Evolutionary conservation across 2,329 filamentous ascomycete species (phyloP).

Genomic region (Xylariaceae sp.): DNA sequence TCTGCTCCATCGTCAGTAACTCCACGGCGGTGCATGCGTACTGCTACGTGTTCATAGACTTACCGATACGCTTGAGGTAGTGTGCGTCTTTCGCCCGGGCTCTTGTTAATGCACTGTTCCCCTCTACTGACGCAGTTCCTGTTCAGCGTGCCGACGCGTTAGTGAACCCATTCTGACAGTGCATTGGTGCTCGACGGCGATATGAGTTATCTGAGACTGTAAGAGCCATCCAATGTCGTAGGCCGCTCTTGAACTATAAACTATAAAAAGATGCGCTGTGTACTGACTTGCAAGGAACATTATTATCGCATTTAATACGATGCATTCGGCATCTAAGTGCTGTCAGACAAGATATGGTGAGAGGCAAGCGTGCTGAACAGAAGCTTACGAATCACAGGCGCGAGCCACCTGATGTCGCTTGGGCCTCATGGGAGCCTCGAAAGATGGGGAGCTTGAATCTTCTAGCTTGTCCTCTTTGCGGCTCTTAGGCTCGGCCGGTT

Average conservation of each 20-base stretch:
- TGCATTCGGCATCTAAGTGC: constrained; percentile 45
- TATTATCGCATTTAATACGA: constrained; percentile 50
- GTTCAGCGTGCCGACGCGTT: constrained; percentile 6
- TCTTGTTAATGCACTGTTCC: constrained; percentile 44
- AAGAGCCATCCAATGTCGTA: background rate
- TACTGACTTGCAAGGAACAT: constrained; percentile 44
- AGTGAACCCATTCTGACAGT: constrained; percentile 9
- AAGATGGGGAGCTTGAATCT: constrained; percentile 16
- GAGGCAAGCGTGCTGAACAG: background rate
- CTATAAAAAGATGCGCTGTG: background rate
- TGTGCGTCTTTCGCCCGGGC: constrained; percentile 40
- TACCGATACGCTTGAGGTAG: constrained; percentile 39
- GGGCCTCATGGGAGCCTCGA: constrained; percentile 30
- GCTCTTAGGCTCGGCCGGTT: constrained; percentile 11
- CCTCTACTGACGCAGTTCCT: constrained; percentile 46
- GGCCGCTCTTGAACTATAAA: background rate
- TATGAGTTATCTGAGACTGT: background rate
- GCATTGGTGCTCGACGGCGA: background rate
- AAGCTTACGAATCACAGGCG: constrained; percentile 45
- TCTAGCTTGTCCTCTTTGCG: constrained; percentile 19
- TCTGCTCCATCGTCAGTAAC: constrained; percentile 19
- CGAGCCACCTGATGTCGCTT: constrained; percentile 36
- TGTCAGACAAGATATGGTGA: constrained; percentile 14
- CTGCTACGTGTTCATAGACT: constrained; percentile 1
- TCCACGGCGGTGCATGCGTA: background rate